phyloP scores from a whole-genome alignment of 768 basidiomycete species.

The Gloeophyllum trabeum region DNA sequence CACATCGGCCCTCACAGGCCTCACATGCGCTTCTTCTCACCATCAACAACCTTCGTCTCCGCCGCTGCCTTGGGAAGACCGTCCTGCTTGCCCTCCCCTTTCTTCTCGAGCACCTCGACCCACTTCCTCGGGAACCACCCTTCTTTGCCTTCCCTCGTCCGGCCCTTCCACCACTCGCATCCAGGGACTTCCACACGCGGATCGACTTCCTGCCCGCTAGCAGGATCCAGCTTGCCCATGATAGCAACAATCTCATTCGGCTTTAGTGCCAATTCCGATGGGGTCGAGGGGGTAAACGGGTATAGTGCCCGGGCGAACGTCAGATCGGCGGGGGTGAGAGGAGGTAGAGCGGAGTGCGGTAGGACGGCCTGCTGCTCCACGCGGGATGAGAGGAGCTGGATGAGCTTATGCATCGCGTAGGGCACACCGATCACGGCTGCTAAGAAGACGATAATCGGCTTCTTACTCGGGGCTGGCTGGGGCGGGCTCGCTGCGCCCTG shows the following conservation, averaged over 20 bases:
- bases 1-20: no score
- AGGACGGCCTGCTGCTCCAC: conserved; percentile 26
- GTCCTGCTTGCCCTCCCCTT: conserved; percentile 13
- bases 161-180: conserved; percentile 88
- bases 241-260: conserved; percentile 93
- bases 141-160: conserved; percentile 82
- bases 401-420: conserved; percentile 85
- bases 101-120: conserved; percentile 59
- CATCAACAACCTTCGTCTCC: no score
- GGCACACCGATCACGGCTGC: conserved; percentile 90
- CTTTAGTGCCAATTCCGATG: conserved; percentile 69
- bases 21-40: no score
- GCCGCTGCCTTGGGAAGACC: conserved; percentile 12
- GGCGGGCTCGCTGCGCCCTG: conserved; percentile 31
- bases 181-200: conserved; percentile 40
- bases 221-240: conserved; percentile 66
- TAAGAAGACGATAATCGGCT: conserved; percentile 89
- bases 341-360: conserved; percentile 31
- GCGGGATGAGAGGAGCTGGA: conserved; percentile 63
- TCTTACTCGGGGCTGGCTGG: conserved; percentile 62
- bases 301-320: conserved; percentile 79
- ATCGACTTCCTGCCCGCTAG: conserved; percentile 57
- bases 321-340: conserved; percentile 69
- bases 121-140: conserved; percentile 95
- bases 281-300: conserved; percentile 62